phyloP scores from a whole-genome alignment of 2,329 filamentous ascomycete species.

The Didymella keratinophila region DNA sequence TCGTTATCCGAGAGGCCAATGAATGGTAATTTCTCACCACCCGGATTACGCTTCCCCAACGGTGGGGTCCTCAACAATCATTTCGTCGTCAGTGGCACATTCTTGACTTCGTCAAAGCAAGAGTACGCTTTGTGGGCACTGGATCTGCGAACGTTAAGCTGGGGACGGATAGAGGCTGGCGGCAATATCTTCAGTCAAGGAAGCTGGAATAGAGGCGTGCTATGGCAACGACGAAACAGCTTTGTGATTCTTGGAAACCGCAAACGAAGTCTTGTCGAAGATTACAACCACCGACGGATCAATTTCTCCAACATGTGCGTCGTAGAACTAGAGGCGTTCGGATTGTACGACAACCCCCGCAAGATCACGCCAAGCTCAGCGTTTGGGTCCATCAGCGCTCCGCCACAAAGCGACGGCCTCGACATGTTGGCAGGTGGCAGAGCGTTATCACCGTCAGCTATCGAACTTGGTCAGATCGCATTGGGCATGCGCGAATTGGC shows the following conservation, averaged over 20 bases:
- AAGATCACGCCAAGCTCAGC: conserved; percentile 79
- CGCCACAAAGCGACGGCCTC: conserved; percentile 62
- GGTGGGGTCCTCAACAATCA: conserved; percentile 94
- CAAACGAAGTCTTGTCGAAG: conserved; percentile 91
- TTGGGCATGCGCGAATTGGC: conserved; percentile 82
- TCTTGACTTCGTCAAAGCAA: conserved; percentile 96
- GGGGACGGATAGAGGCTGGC: conserved; percentile 95
- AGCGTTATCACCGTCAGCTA: conserved; percentile 76
- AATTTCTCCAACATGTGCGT: conserved; percentile 98
- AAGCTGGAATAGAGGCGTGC: conserved; percentile 94
- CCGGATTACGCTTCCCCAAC: conserved; percentile 92
- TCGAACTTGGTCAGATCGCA: conserved; percentile 84
- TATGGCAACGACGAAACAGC: conserved; percentile 92
- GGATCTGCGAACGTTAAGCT: conserved; percentile 85
- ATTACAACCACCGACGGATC: conserved; percentile 97
- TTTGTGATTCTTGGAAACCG: conserved; percentile 96
- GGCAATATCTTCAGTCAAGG: conserved; percentile 92
- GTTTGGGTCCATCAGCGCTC: conserved; percentile 82
- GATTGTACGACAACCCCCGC: conserved; percentile 94
- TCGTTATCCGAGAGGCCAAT: conserved; percentile 86
- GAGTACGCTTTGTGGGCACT: conserved; percentile 98
- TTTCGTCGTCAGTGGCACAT: conserved; percentile 97
- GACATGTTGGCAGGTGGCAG: conserved; percentile 75
- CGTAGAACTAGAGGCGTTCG: conserved; percentile 96
- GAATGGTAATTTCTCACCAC: conserved; percentile 85